Conservation (phyloP, 2,329 filamentous ascomycete species). For the Cordyceps cateniannulata region DNA sequence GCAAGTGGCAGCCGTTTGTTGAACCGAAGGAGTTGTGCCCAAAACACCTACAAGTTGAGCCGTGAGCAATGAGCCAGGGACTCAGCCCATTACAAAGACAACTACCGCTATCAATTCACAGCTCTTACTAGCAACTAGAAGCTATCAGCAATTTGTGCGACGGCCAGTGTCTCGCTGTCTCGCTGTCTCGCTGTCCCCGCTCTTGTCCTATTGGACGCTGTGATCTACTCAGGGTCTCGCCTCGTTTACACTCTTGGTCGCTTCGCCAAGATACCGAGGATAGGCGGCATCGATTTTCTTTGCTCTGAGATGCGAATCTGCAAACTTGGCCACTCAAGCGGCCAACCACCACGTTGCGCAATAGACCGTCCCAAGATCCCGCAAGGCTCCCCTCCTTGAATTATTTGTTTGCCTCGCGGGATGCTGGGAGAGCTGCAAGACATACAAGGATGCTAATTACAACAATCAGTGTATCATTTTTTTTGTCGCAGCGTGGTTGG, state of each 20-base stretch:
- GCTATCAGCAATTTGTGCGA: neutral
- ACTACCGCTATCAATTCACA: neutral
- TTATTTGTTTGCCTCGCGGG: neutral
- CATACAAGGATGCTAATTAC: neutral
- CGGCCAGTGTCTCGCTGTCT: neutral
- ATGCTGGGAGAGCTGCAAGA: neutral
- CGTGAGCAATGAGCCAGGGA: neutral
- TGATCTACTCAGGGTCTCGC: neutral
- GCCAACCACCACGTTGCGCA: neutral
- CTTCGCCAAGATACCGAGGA: neutral
- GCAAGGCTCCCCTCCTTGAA: neutral
- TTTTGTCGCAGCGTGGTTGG: neutral
- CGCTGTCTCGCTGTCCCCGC: neutral
- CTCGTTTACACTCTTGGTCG: neutral
- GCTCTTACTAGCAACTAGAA: neutral
- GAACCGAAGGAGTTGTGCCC: neutral
- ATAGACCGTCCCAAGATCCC: neutral
- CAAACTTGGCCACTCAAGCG: neutral
- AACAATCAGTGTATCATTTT: no score
- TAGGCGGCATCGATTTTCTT: neutral
- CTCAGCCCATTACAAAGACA: neutral
- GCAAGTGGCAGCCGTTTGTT: neutral
- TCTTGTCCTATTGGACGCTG: neutral
- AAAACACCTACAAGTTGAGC: neutral
- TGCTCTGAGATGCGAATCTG: neutral